A percentile compares a stretch with the other conserved stretches of the same genome.
Conservation (phyloP, 345 rosid species). For the Lepidium aucheri region DNA sequence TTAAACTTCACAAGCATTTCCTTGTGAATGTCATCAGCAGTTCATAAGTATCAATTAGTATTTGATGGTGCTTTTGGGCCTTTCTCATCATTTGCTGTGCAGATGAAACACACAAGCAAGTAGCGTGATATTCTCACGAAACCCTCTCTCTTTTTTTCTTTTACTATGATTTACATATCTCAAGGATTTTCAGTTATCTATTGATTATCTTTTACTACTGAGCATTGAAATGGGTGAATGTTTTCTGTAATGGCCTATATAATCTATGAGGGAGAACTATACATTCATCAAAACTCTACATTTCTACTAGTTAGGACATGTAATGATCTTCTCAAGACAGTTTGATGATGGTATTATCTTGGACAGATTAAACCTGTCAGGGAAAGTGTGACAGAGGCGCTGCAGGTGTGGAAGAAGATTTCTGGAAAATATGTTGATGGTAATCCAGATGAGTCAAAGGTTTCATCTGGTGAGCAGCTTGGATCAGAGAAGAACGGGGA, state of each 20-base stretch:
- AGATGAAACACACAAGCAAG: neutral
- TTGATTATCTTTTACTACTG: neutral
- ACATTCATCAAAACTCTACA: neutral
- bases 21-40: neutral
- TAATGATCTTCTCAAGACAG: neutral
- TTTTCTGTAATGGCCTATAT: neutral
- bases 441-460: conserved; percentile 50
- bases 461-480: conserved; percentile 46
- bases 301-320: neutral
- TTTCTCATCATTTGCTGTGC: neutral
- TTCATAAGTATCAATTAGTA: neutral
- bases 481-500: conserved; percentile 39
- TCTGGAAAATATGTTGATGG: conserved; percentile 70
- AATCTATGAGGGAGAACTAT: neutral
- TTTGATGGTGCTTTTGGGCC: neutral
- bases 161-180: conserved; percentile 1
- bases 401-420: conserved; percentile 85
- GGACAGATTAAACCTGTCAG: conserved; percentile 89
- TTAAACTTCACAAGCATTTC: neutral
- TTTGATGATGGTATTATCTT: conserved; percentile 12
- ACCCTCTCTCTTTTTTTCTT: neutral
- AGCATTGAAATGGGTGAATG: neutral
- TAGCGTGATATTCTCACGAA: neutral
- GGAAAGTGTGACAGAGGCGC: conserved; percentile 89
- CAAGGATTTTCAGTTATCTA: neutral